phyloP scores from a whole-genome alignment of 768 basidiomycete species.

The Clathrus columnatus region DNA sequence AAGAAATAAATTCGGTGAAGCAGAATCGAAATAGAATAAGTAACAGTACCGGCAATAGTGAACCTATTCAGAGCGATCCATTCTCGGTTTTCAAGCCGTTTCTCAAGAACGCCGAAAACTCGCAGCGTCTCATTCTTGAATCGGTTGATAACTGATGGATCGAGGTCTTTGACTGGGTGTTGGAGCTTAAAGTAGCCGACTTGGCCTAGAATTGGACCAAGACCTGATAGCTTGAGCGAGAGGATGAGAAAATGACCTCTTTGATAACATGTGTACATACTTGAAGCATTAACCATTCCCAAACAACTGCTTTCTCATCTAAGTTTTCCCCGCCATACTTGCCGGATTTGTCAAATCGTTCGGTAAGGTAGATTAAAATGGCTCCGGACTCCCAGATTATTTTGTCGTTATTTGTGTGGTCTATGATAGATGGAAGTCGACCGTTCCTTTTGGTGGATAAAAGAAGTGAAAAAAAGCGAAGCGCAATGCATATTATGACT shows the following conservation, averaged over 20 bases:
- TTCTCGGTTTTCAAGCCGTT: slow-evolving; percentile 6
- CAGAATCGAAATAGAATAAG: not conserved
- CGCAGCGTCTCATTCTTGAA: slow-evolving; percentile 16
- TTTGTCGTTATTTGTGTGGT: slow-evolving; percentile 48
- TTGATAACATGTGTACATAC: not conserved
- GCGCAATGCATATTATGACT: not conserved
- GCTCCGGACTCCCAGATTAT: slow-evolving; percentile 69
- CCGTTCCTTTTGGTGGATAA: slow-evolving; percentile 33
- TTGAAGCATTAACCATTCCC: not conserved
- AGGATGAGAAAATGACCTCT: no score
- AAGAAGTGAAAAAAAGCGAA: no score
- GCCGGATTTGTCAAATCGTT: slow-evolving; percentile 68
- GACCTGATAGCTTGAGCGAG: slow-evolving; percentile 1
- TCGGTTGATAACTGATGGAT: slow-evolving; percentile 13
- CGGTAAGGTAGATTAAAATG: slow-evolving; percentile 73
- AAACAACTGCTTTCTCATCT: not conserved
- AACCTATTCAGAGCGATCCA: slow-evolving; percentile 1
- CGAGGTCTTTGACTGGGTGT: slow-evolving; percentile 12
- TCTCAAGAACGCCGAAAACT: slow-evolving; percentile 14
- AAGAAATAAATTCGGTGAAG: no score
- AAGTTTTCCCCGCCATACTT: slow-evolving; percentile 35
- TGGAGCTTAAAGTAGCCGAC: slow-evolving; percentile 12
- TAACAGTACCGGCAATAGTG: not conserved
- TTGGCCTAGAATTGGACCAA: slow-evolving; percentile 2
- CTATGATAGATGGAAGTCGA: slow-evolving; percentile 59